These are phyloP conservation scores for Debaryomyces castellii DNA, from an alignment of 805 yeast genomes.

Conservation along the genomic window DNA sequence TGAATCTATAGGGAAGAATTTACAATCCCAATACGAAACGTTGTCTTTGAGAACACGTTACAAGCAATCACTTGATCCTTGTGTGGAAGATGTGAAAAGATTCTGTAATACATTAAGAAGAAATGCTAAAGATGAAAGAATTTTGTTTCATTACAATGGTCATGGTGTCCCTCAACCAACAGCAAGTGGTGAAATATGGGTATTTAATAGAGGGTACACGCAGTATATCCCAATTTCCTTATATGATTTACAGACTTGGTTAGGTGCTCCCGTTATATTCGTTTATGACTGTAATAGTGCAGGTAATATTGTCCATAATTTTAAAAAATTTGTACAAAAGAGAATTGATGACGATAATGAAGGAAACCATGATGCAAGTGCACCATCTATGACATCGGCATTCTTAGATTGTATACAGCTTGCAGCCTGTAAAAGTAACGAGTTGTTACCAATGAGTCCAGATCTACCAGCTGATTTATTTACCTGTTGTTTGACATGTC, in stretches of 20 bases:
- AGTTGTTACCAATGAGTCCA: slow-evolving; percentile 87
- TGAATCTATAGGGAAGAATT: slow-evolving; percentile 83
- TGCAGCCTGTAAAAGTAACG: slow-evolving; percentile 89
- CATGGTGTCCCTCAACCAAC: slow-evolving; percentile 99
- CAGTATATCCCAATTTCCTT: slow-evolving; percentile 95
- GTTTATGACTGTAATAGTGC: slow-evolving; percentile 95
- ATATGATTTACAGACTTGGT: slow-evolving; percentile 95
- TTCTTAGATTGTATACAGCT: slow-evolving; percentile 87
- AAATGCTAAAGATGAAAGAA: slow-evolving; percentile 90
- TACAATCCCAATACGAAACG: slow-evolving; percentile 88
- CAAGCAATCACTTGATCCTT: slow-evolving; percentile 89
- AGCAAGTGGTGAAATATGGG: slow-evolving; percentile 96
- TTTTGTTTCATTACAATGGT: slow-evolving; percentile 93
- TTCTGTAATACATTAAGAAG: slow-evolving; percentile 86
- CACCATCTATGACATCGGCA: slow-evolving; percentile 63
- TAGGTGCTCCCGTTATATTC: slow-evolving; percentile 95
- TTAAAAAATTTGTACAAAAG: slow-evolving; percentile 85
- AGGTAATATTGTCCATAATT: slow-evolving; percentile 87
- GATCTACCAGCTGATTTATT: slow-evolving; percentile 94
- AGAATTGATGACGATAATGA: slow-evolving; percentile 84
- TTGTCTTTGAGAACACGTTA: slow-evolving; percentile 83
- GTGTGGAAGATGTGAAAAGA: slow-evolving; percentile 91
- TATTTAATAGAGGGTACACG: slow-evolving; percentile 93
- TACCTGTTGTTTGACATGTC: slow-evolving; percentile 93
- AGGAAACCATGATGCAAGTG: slow-evolving; percentile 47